Percentiles rank a stretch among this genome's conserved stretches.
These are phyloP conservation scores for Aspergillus panamensis DNA, from an alignment of 495 filamentous ascomycete species.

Conservation along the genomic window DNA sequence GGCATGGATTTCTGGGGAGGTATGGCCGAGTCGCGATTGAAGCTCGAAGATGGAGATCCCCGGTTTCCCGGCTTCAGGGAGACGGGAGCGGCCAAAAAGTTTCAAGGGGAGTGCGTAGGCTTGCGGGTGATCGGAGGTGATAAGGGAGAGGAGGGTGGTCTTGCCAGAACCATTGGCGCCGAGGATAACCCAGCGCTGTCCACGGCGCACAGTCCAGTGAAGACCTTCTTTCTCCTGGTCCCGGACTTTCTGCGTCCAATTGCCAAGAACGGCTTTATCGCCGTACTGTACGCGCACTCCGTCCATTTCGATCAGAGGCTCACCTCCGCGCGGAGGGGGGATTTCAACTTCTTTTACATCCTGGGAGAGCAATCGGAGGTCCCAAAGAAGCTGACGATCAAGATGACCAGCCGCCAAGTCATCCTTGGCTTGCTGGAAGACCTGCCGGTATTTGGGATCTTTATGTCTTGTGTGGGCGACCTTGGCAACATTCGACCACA, in stretches of 20 bases:
- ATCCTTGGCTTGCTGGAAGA: constrained; percentile 12
- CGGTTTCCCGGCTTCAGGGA: constrained; percentile 66
- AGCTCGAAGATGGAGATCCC: constrained; percentile 90
- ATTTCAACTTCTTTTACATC: neutral
- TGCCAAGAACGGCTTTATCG: constrained; percentile 68
- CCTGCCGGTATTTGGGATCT: neutral
- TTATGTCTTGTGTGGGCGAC: neutral
- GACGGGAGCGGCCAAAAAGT: constrained; percentile 75
- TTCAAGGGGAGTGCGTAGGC: constrained; percentile 84
- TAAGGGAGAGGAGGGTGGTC: constrained; percentile 85
- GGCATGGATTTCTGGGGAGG: constrained; percentile 87
- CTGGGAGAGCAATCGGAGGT: constrained; percentile 19
- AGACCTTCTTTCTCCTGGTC: constrained; percentile 54
- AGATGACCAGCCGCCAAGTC: constrained; percentile 28
- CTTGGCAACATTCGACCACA: constrained; percentile 24
- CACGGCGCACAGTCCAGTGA: constrained; percentile 76
- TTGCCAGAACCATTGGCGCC: constrained; percentile 82
- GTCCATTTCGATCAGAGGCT: constrained; percentile 80
- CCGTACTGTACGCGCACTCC: constrained; percentile 78
- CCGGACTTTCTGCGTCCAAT: constrained; percentile 63
- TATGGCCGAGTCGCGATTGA: constrained; percentile 84
- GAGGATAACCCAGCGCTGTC: constrained; percentile 87
- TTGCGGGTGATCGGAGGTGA: constrained; percentile 94
- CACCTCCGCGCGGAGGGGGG: constrained; percentile 31
- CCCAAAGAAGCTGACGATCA: constrained; percentile 30